These are phyloP conservation scores for Alternaria solani DNA, from an alignment of 2,329 filamentous ascomycete species.

Conservation along the genomic window DNA sequence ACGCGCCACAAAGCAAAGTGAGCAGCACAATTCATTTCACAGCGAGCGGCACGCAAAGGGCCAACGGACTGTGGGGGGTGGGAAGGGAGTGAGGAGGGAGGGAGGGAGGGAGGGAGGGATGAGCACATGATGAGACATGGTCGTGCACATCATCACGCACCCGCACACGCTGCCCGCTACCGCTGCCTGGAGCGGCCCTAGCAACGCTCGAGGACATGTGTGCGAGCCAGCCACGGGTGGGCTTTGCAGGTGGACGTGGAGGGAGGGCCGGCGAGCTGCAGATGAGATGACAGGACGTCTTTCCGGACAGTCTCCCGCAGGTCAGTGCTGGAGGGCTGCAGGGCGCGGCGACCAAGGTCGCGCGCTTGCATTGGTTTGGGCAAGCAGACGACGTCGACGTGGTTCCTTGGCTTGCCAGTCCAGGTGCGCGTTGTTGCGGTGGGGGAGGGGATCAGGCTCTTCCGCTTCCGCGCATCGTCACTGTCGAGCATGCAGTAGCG, in stretches of 20 bases:
- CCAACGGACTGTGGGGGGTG: not conserved
- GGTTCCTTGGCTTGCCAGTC: constrained; percentile 15
- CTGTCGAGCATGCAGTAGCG: constrained; percentile 40
- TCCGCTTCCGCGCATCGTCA: constrained; percentile 45
- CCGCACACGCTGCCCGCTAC: constrained; percentile 13
- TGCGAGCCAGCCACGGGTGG: constrained; percentile 15
- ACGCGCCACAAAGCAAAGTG: constrained; percentile 9
- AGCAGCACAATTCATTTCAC: constrained; percentile 13
- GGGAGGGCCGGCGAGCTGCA: constrained; percentile 16
- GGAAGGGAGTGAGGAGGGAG: no score
- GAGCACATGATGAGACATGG: constrained; percentile 29
- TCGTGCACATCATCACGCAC: constrained; percentile 18
- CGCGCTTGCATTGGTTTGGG: no score
- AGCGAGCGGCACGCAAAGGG: constrained; percentile 24
- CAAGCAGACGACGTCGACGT: no score
- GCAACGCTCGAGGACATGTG: constrained; percentile 7
- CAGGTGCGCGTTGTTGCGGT: constrained; percentile 30
- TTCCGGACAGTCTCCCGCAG: constrained; percentile 30
- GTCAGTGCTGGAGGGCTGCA: constrained; percentile 25
- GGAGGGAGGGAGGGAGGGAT: no score
- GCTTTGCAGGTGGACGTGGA: not conserved
- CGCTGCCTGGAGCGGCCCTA: constrained; percentile 7
- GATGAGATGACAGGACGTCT: constrained; percentile 21
- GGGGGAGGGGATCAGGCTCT: constrained; percentile 12
- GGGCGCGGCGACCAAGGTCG: constrained; percentile 26